Evolutionary conservation across 2,329 filamentous ascomycete species (phyloP).

Genomic region (Blastomyces emzantsi): DNA sequence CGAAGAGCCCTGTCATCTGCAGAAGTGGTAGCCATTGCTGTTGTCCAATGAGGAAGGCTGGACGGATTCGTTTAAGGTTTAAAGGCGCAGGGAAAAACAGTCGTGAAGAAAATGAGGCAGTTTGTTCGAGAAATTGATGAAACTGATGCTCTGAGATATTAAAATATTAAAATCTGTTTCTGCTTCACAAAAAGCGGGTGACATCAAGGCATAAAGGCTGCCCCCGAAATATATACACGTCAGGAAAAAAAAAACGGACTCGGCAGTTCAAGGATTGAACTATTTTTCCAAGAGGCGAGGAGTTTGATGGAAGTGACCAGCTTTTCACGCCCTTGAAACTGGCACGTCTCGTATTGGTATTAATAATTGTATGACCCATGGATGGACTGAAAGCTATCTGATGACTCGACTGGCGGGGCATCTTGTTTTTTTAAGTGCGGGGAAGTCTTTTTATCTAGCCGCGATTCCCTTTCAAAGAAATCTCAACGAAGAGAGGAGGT

Average conservation of each 20-base stretch:
- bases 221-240: not conserved
- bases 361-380: not conserved
- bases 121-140: not conserved
- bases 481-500: no score
- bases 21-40: slow-evolving; percentile 5
- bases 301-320: not conserved
- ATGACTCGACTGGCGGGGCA: not conserved
- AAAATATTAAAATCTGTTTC: not conserved
- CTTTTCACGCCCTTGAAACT: not conserved
- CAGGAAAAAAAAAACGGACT: not conserved
- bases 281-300: not conserved
- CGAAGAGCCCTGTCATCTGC: slow-evolving; percentile 13
- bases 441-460: not conserved
- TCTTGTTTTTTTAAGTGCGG: not conserved
- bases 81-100: not conserved
- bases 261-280: not conserved
- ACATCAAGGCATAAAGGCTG: not conserved
- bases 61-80: not conserved
- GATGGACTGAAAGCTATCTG: not conserved
- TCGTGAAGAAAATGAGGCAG: not conserved
- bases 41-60: not conserved
- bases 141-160: not conserved
- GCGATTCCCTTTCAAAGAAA: no score
- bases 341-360: not conserved
- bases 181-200: not conserved